These are phyloP conservation scores for Phytophthora constricta DNA, from an alignment of 352 stramenopile genomes.

Conservation along the genomic window DNA sequence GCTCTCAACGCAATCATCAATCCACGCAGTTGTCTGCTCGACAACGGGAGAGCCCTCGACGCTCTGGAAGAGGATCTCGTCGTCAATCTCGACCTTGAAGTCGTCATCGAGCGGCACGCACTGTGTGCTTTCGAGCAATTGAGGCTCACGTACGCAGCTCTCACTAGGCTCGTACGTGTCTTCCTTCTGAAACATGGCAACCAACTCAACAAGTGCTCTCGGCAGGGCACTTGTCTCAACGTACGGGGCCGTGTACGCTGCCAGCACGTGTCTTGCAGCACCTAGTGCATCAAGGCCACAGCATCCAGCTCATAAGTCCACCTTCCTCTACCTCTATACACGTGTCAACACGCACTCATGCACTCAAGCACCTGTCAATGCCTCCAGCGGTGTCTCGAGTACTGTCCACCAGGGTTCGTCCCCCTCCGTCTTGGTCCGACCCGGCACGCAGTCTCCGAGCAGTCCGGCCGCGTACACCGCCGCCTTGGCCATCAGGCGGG, in stretches of 20 bases:
- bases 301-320: constrained; percentile 27
- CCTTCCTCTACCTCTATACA: no score
- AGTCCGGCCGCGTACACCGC: constrained; percentile 54
- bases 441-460: constrained; percentile 37
- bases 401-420: constrained; percentile 42
- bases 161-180: constrained; percentile 23
- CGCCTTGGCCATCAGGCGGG: constrained; percentile 43
- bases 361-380: constrained; percentile 40
- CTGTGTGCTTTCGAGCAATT: constrained; percentile 6
- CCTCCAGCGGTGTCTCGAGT: constrained; percentile 30
- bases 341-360: neutral
- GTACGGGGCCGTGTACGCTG: constrained; percentile 34
- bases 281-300: constrained; percentile 27
- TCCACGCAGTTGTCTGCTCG: constrained; percentile 29
- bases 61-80: constrained; percentile 26
- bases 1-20: constrained; percentile 30
- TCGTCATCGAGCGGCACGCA: constrained; percentile 15
- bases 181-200: constrained; percentile 33
- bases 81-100: constrained; percentile 31
- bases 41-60: constrained; percentile 20
- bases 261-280: constrained; percentile 35
- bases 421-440: constrained; percentile 18
- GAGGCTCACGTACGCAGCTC: constrained; percentile 11
- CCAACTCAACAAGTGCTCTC: constrained; percentile 22
- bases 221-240: constrained; percentile 31